A percentile compares a stretch with the other conserved stretches of the same genome.
Evolutionary conservation across 495 filamentous ascomycete genomes (phyloP).

Genomic region (Xylaria curta): DNA sequence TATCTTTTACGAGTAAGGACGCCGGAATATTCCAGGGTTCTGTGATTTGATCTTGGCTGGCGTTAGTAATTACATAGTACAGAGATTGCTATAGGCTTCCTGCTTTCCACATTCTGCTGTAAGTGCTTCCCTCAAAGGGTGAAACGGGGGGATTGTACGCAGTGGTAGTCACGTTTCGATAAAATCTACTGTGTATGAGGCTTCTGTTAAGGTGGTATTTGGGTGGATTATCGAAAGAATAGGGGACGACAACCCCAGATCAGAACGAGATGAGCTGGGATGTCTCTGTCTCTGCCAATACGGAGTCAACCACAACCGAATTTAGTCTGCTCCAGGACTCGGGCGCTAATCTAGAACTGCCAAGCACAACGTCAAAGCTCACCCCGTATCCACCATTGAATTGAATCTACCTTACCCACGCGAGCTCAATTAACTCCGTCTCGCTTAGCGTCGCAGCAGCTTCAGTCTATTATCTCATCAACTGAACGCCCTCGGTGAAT

Average conservation of each 20-base stretch:
- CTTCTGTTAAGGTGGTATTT: conserved; percentile 18
- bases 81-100: background rate
- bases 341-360: conserved; percentile 5
- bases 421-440: background rate
- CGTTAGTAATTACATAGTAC: conserved; percentile 7
- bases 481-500: background rate
- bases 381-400: background rate
- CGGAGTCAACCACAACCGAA: conserved; percentile 19
- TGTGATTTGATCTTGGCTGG: background rate
- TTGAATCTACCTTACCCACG: conserved; percentile 13
- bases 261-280: background rate
- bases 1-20: background rate
- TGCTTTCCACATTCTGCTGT: background rate
- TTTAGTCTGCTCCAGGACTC: conserved; percentile 11
- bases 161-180: background rate
- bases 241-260: background rate
- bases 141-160: conserved; percentile 9
- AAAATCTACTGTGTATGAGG: conserved; percentile 4
- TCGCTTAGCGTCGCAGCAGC: background rate
- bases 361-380: conserved; percentile 8
- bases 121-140: conserved; percentile 4
- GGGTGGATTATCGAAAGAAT: conserved; percentile 12
- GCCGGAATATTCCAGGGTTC: conserved; percentile 1
- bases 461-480: background rate
- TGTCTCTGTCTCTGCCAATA: conserved; percentile 5